A percentile compares a stretch with the other conserved stretches of the same genome.
phyloP scores from a whole-genome alignment of 2,329 filamentous ascomycete species.

The Trichoderma koningiopsis region DNA sequence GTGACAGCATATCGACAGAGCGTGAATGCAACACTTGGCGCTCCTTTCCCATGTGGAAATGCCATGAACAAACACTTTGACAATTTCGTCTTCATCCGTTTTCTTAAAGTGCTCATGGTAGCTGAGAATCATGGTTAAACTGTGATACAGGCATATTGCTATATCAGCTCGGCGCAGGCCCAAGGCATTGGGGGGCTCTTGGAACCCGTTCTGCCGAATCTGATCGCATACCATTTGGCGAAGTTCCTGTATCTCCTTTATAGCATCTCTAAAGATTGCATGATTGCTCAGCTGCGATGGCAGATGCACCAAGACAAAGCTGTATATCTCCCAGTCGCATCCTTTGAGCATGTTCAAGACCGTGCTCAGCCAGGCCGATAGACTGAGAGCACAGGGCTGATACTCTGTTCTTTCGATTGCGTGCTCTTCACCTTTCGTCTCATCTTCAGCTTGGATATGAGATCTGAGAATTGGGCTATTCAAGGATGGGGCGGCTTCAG shows the following conservation, averaged over 20 bases:
- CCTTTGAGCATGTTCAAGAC: conserved; percentile 73
- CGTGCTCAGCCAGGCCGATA: conserved; percentile 74
- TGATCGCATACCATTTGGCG: conserved; percentile 80
- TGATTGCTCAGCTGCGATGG: conserved; percentile 89
- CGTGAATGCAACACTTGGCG: conserved; percentile 91
- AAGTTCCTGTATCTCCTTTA: conserved; percentile 73
- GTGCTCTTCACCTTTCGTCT: conserved; percentile 27
- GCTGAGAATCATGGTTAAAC: conserved; percentile 82
- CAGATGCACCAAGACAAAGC: conserved; percentile 82
- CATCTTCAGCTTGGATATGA: conserved; percentile 26
- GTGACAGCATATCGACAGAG: conserved; percentile 90
- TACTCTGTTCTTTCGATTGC: conserved; percentile 30
- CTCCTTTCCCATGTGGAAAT: conserved; percentile 84
- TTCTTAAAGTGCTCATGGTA: conserved; percentile 86
- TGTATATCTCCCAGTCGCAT: conserved; percentile 89
- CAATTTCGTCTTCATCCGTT: conserved; percentile 84
- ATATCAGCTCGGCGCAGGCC: conserved; percentile 86
- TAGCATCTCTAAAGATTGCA: conserved; percentile 74
- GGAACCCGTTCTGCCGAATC: conserved; percentile 73
- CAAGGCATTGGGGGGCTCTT: conserved; percentile 77
- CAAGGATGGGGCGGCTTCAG: conserved; percentile 47
- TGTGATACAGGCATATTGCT: conserved; percentile 84
- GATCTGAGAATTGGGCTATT: conserved; percentile 58
- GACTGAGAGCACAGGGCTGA: conserved; percentile 55
- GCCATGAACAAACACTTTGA: conserved; percentile 81